Evolutionary conservation across 1,284 basidiomycete genomes (phyloP).

Genomic region (Ustilago vetiveriae): DNA sequence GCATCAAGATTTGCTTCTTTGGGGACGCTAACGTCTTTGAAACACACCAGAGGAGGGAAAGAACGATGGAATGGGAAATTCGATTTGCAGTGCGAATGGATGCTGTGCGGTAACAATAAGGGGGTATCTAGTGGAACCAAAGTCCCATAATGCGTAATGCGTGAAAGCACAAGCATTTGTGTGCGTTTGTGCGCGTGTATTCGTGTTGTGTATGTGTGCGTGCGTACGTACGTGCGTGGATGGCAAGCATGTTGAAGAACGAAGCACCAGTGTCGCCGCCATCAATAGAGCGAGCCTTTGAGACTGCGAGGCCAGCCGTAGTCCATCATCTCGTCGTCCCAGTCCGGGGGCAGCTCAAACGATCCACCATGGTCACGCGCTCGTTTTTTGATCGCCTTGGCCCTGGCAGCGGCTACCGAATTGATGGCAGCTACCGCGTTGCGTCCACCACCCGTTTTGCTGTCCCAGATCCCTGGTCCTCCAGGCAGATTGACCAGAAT

Average conservation of each 20-base stretch:
- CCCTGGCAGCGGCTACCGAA: constrained; percentile 38
- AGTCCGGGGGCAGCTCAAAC: constrained; percentile 36
- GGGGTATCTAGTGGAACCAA: not conserved
- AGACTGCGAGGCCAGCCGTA: constrained; percentile 49
- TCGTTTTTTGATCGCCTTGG: constrained; percentile 46
- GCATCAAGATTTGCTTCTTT: too few species aligned
- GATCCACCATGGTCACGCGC: constrained; percentile 22
- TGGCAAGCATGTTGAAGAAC: too few species aligned
- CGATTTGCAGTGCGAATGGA: too few species aligned
- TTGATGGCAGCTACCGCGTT: constrained; percentile 49
- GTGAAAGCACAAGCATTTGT: too few species aligned
- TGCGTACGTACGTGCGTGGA: not conserved
- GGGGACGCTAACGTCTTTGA: too few species aligned
- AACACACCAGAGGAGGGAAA: too few species aligned
- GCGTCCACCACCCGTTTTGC: constrained; percentile 43
- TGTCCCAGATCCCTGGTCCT: constrained; percentile 51
- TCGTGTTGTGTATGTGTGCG: not conserved
- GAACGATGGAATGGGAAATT: too few species aligned
- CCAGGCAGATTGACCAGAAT: constrained; percentile 48
- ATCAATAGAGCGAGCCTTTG: constrained; percentile 47
- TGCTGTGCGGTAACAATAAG: too few species aligned
- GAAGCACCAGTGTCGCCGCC: too few species aligned
- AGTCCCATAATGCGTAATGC: not conserved
- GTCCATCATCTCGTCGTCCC: constrained; percentile 45
- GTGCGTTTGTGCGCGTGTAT: too few species aligned